Conservation (phyloP, 208 protist species). For the Leishmania tropica region DNA sequence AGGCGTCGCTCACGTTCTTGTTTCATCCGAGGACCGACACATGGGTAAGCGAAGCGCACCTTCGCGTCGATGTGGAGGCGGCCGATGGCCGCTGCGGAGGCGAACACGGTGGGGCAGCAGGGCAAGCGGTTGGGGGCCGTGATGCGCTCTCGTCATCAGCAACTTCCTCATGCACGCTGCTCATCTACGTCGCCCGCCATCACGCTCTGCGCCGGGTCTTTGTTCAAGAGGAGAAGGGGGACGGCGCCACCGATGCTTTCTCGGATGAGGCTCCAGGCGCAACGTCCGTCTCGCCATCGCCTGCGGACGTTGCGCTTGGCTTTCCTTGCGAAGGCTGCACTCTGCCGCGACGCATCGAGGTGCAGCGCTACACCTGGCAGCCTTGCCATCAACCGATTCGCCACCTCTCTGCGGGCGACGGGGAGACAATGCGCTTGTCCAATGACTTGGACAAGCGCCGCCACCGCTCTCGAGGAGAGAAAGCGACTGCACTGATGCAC, state of each 20-base stretch:
- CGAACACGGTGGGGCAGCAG: background rate
- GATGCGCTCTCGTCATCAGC: background rate
- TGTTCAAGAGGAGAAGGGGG: background rate
- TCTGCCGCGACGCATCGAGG: background rate
- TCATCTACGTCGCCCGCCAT: conserved; percentile 16
- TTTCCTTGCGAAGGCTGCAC: background rate
- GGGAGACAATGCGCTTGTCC: background rate
- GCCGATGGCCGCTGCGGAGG: background rate
- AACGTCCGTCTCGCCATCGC: background rate
- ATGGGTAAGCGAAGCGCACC: conserved; percentile 12
- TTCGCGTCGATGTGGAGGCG: conserved; percentile 10
- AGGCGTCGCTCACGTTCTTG: conserved; percentile 16
- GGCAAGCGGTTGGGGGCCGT: background rate
- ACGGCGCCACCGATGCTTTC: background rate
- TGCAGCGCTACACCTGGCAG: conserved; percentile 10
- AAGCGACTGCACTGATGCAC: background rate
- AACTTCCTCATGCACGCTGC: conserved; percentile 6
- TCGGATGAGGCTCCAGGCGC: background rate
- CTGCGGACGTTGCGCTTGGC: background rate
- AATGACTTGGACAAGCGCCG: background rate
- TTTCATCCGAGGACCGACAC: background rate
- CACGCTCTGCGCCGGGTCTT: conserved; percentile 13
- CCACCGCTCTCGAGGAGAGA: background rate
- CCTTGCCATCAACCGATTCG: conserved; percentile 5
- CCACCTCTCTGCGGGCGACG: background rate